phyloP scores from a whole-genome alignment of 1,139 yeast species.

The Yamadazyma blattariae region DNA sequence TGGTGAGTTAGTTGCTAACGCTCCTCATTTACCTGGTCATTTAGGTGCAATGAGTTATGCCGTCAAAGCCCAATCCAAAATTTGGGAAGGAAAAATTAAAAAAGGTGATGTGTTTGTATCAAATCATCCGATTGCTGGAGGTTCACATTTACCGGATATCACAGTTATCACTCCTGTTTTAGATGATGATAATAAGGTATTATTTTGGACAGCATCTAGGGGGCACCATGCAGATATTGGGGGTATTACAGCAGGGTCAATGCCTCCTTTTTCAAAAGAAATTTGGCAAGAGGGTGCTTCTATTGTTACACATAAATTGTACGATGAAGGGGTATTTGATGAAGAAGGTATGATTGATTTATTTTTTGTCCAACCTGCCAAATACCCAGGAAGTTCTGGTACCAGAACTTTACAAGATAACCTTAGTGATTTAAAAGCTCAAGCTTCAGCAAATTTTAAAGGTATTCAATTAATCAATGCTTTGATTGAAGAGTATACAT shows the following conservation, averaged over 20 bases:
- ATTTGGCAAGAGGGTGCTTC: conserved; percentile 43
- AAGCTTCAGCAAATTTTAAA: conserved; percentile 41
- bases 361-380: conserved; percentile 37
- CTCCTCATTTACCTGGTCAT: conserved; percentile 85
- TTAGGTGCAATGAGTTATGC: conserved; percentile 84
- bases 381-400: conserved; percentile 43
- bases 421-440: conserved; percentile 43
- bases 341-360: conserved; percentile 38
- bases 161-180: conserved; percentile 69
- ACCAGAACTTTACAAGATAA: conserved; percentile 39
- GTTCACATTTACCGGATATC: conserved; percentile 79
- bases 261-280: conserved; percentile 43
- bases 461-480: conserved; percentile 32
- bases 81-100: conserved; percentile 57
- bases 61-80: conserved; percentile 58
- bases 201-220: conserved; percentile 43
- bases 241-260: conserved; percentile 41
- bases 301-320: conserved; percentile 35
- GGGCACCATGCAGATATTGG: conserved; percentile 49
- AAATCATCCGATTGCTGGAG: conserved; percentile 77
- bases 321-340: conserved; percentile 34
- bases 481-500: conserved; percentile 30
- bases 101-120: conserved; percentile 75
- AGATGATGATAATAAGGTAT: conserved; percentile 25
- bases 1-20: conserved; percentile 79